These are phyloP conservation scores for Nemania sp. DNA, from an alignment of 2,329 filamentous ascomycete genomes.

Conservation along the genomic window DNA sequence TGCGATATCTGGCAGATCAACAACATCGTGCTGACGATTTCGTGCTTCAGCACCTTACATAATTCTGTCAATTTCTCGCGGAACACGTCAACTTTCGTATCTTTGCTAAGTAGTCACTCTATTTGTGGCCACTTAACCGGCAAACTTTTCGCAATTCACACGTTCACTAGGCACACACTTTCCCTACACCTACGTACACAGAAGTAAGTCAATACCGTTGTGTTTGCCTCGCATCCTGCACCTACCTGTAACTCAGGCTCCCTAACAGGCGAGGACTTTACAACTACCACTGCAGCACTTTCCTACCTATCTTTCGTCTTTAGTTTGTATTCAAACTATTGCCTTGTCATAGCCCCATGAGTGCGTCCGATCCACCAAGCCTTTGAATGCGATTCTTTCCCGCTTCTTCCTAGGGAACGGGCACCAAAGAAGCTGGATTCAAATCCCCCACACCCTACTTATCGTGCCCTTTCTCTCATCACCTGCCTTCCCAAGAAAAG, in stretches of 20 bases:
- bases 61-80: constrained; percentile 3
- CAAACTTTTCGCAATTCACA: not conserved
- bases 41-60: constrained; percentile 5
- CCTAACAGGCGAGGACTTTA: not conserved
- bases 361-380: not conserved
- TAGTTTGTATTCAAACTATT: not conserved
- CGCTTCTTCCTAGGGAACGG: not conserved
- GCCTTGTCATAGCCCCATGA: not conserved
- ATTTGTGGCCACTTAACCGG: not conserved
- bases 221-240: not conserved
- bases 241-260: not conserved
- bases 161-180: not conserved
- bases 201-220: constrained; percentile 12
- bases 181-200: not conserved
- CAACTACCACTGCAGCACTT: not conserved
- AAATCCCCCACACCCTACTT: not conserved
- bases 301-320: not conserved
- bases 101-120: not conserved
- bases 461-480: not conserved
- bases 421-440: not conserved
- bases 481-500: too few species aligned
- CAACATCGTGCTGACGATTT: constrained; percentile 11
- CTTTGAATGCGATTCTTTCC: not conserved
- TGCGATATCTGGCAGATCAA: not conserved
- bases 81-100: not conserved